These are phyloP conservation scores for Hypoxylon sp. DNA, from an alignment of 2,329 filamentous ascomycete species.

Conservation along the genomic window DNA sequence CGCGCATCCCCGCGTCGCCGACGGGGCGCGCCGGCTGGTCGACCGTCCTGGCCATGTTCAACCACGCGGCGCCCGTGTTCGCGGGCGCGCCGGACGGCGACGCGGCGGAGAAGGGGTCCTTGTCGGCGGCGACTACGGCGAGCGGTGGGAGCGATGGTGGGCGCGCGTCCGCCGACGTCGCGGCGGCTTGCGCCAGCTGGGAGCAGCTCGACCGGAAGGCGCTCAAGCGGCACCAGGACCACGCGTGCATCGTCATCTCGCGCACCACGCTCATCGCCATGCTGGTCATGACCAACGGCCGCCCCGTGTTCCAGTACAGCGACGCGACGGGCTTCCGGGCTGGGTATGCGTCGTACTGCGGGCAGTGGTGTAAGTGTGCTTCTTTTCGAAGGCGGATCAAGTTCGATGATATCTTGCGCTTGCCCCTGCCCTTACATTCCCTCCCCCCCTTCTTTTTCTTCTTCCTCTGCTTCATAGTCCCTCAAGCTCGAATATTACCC, in stretches of 20 bases:
- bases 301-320: conserved; percentile 49
- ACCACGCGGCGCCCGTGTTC: conserved; percentile 33
- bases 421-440: not conserved
- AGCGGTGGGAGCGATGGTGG: not conserved
- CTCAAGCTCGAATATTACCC: not conserved
- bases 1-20: conserved; percentile 43
- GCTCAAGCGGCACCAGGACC: conserved; percentile 39
- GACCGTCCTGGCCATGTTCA: conserved; percentile 45
- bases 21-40: conserved; percentile 48
- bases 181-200: conserved; percentile 31
- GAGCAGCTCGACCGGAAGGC: conserved; percentile 19
- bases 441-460: not conserved
- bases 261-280: conserved; percentile 45
- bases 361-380: conserved; percentile 48
- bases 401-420: not conserved
- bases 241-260: conserved; percentile 46
- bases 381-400: not conserved
- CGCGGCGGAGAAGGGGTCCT: conserved; percentile 31
- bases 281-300: conserved; percentile 48
- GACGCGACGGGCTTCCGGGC: conserved; percentile 51
- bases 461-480: too few species aligned
- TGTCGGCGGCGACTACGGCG: not conserved
- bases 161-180: conserved; percentile 8
- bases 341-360: conserved; percentile 52
- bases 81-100: not conserved